Evolutionary conservation across 306 rosid genomes (phyloP).

Genomic region (Cicer chorassanicum): DNA sequence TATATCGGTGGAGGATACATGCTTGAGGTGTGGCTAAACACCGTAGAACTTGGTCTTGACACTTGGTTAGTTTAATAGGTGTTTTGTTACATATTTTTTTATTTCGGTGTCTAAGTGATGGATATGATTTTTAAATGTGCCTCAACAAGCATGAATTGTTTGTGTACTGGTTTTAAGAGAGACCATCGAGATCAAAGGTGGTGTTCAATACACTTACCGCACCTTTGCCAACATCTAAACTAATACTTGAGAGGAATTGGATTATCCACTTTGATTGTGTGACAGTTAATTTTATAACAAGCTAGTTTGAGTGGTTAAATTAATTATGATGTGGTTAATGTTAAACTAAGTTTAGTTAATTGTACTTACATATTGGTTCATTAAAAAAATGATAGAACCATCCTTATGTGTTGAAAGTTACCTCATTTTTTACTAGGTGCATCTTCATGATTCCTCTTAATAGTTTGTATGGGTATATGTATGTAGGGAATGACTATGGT

Average conservation of each 20-base stretch:
- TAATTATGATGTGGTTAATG: constrained; percentile 30
- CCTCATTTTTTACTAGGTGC: not conserved
- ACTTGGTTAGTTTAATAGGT: no score
- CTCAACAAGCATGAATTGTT: constrained; percentile 14
- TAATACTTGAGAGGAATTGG: constrained; percentile 2
- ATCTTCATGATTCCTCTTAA: constrained; percentile 11
- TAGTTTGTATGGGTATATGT: not conserved
- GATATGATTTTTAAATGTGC: constrained; percentile 35
- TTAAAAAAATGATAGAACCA: no score
- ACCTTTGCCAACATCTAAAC: not conserved
- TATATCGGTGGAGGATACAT: no score
- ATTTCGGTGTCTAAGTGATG: constrained; percentile 31
- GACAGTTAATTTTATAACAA: constrained; percentile 2
- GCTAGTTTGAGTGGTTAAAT: constrained; percentile 12
- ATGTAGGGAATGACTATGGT: constrained; percentile 13
- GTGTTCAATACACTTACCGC: not conserved
- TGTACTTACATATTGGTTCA: no score
- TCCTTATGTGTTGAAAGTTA: no score
- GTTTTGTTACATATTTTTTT: constrained; percentile 1
- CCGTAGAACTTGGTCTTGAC: no score
- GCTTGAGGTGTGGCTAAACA: no score
- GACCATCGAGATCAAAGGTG: constrained; percentile 21
- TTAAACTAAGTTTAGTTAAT: constrained; percentile 12
- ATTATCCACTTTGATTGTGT: not conserved
- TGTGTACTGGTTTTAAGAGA: not conserved